These are phyloP conservation scores for Starmerella potacharoeniae DNA, from an alignment of 805 yeast genomes.

Conservation along the genomic window DNA sequence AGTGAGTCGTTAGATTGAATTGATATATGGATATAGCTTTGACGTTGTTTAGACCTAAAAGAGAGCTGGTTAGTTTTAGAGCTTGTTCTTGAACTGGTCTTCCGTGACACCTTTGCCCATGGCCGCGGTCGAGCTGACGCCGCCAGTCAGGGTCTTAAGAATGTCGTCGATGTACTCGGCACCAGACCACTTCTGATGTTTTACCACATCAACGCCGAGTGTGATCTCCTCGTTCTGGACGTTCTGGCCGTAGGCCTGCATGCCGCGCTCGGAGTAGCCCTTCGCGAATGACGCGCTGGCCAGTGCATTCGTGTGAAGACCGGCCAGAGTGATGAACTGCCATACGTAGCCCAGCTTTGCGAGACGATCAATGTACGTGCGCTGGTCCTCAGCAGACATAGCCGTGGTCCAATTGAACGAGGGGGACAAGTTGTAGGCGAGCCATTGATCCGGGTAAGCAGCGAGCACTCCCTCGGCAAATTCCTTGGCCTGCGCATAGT, in stretches of 20 bases:
- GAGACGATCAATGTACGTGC: slow-evolving; percentile 76
- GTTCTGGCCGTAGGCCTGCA: slow-evolving; percentile 87
- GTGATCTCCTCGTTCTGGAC: slow-evolving; percentile 84
- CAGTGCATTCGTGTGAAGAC: slow-evolving; percentile 89
- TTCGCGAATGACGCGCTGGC: slow-evolving; percentile 78
- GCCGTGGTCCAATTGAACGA: slow-evolving; percentile 97
- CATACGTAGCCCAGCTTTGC: slow-evolving; percentile 86
- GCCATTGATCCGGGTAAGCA: slow-evolving; percentile 80
- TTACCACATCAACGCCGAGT: slow-evolving; percentile 83
- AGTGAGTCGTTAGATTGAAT: neutral
- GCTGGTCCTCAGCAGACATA: slow-evolving; percentile 77
- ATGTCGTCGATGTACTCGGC: slow-evolving; percentile 91
- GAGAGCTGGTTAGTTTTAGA: neutral
- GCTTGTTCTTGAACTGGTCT: slow-evolving; percentile 52
- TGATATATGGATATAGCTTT: neutral
- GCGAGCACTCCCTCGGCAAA: slow-evolving; percentile 85
- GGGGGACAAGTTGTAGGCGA: slow-evolving; percentile 92
- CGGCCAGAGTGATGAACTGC: slow-evolving; percentile 97
- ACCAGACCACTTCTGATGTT: slow-evolving; percentile 98
- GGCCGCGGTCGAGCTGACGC: slow-evolving; percentile 90
- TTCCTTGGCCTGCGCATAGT: slow-evolving; percentile 83
- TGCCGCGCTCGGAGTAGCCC: slow-evolving; percentile 68
- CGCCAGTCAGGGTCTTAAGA: slow-evolving; percentile 84
- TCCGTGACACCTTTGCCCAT: slow-evolving; percentile 99
- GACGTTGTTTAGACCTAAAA: too few relatives aligned